Evolutionary conservation across 257 asterid genomes (phyloP), one percentile per base, ranked within the genome.

Genomic region (Craterostigma plantagineum): DNA sequence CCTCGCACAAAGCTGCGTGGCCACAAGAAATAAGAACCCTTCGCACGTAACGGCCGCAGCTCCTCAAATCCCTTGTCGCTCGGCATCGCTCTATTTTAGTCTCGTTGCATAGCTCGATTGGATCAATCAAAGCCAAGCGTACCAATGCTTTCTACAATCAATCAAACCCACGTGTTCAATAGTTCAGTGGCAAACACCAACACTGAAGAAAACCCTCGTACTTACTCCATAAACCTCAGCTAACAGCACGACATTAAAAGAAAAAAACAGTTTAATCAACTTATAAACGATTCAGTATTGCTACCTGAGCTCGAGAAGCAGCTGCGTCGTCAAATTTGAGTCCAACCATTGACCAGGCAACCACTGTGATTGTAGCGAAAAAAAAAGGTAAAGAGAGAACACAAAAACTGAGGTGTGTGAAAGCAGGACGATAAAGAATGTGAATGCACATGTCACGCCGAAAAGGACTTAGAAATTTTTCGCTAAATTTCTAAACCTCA

Each of bases 1-100:
- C 99, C 58, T 83, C 95, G 14, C 99, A 90, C 47, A 90, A 62
- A 48, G 99, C 79, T 50, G 99, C 92, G 65, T 90, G 99, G 15
- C 77, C 72, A 44, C 99, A 90, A 15, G 91, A 63, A 38, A 50
- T 56, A 46, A 79, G 69, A 57, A 77, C 70, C 64, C 87, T 75
- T 37, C 71, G 83, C 12, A 90, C 94, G 43, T 50, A 53, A 45
- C 92, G 79, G 16, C 95, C 91, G 38, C 99, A 90, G 63, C 92
- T 72, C 55, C 94, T 72, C 68, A 83, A 66, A 68, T 90, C 99
- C 65, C 99, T 90, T 44, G 92, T 70, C 11, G 99, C 95, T 54
- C 95, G 65, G 55, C 99, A 90, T 42, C 62, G 72, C 74, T 90
- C 95, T 34, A 83, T 65, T 75, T 90, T 90, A 52, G 99, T 95